These are phyloP conservation scores for Protomyces lactucae-debilis DNA, from an alignment of 1,139 yeast genomes.

Conservation along the genomic window DNA sequence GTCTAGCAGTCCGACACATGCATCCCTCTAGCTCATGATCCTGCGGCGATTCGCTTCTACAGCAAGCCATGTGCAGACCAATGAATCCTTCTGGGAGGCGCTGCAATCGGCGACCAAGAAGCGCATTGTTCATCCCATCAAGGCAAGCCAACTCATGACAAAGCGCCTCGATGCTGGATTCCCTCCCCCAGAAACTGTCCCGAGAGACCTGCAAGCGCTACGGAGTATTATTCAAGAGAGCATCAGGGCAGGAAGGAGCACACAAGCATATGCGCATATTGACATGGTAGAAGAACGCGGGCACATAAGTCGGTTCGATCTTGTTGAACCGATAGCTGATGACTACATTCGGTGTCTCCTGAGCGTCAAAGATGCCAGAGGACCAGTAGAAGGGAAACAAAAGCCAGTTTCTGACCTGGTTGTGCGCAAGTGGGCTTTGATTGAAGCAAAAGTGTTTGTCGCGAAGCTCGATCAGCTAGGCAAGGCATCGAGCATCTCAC, in stretches of 20 bases:
- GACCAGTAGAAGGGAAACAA: not conserved
- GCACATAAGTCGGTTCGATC: not conserved
- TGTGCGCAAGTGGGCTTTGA: not conserved
- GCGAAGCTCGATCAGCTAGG: not conserved
- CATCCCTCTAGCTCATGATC: not conserved
- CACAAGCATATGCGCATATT: constrained; percentile 13
- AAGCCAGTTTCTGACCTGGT: not conserved
- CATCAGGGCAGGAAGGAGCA: not conserved
- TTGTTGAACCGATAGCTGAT: constrained; percentile 15
- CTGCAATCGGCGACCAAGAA: not conserved
- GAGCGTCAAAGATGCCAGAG: not conserved
- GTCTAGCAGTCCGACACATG: too few species aligned
- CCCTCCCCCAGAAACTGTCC: constrained; percentile 4
- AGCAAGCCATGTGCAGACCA: not conserved
- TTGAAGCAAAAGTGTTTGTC: not conserved
- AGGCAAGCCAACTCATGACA: constrained; percentile 11
- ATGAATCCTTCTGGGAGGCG: not conserved
- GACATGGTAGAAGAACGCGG: constrained; percentile 1
- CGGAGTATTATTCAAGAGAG: not conserved
- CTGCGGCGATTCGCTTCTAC: not conserved
- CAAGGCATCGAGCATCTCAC: not conserved
- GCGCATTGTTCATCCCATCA: constrained; percentile 17
- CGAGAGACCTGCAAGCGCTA: not conserved
- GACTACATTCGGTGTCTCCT: constrained; percentile 12
- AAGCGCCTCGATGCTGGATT: constrained; percentile 9